phyloP scores from a whole-genome alignment of 768 basidiomycete species.

The Galerina sulciceps region DNA sequence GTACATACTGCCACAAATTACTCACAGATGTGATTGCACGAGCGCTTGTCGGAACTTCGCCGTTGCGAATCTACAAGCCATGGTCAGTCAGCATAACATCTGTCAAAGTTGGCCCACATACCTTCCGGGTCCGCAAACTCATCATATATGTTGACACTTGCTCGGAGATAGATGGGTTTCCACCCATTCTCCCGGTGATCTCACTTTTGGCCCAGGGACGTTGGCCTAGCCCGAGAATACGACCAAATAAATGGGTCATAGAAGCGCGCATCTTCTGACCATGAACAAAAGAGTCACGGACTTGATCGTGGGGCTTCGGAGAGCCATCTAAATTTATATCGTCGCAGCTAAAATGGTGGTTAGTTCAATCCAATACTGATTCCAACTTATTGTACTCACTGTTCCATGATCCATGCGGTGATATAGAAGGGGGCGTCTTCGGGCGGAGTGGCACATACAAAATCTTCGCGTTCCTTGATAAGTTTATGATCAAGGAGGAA shows the following conservation, averaged over 20 bases:
- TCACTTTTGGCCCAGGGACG: constrained; percentile 29
- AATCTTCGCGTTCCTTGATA: constrained; percentile 2
- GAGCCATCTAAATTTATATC: constrained; percentile 7
- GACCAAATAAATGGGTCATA: constrained; percentile 33
- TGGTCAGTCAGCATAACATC: not conserved
- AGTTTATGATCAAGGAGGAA: constrained; percentile 3
- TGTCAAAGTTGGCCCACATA: not conserved
- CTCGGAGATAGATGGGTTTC: constrained; percentile 20
- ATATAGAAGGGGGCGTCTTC: constrained; percentile 10
- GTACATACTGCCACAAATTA: not conserved
- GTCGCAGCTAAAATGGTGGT: constrained; percentile 11
- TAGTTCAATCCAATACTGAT: not conserved
- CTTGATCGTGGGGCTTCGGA: not conserved
- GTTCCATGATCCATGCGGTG: constrained; percentile 9
- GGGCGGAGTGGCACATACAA: constrained; percentile 7
- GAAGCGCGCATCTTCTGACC: constrained; percentile 40
- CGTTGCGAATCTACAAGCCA: not conserved
- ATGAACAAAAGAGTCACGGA: constrained; percentile 28
- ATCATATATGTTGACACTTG: constrained; percentile 18
- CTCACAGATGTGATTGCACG: constrained; percentile 15
- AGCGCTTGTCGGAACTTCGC: constrained; percentile 18
- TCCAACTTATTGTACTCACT: not conserved
- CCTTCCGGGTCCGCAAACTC: constrained; percentile 16
- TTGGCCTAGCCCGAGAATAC: constrained; percentile 24
- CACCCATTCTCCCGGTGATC: not conserved